Conservation (phyloP, 768 basidiomycete genomes). For the Mycena rebaudengoi region DNA sequence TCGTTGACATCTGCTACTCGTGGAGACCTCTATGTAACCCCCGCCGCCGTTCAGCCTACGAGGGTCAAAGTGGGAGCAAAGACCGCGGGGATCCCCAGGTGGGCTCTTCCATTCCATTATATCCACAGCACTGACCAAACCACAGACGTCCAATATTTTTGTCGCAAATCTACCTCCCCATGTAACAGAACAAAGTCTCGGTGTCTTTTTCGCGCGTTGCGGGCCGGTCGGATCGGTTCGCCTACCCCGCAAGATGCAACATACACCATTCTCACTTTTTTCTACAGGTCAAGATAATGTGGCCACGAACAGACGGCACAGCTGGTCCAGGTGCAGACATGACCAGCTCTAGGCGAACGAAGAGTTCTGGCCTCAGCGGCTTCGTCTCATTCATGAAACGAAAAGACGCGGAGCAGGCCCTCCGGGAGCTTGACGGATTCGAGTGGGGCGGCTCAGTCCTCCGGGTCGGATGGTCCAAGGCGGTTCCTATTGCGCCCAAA, state of each 20-base stretch:
- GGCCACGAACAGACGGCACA: conserved; percentile 87
- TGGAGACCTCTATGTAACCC: background rate
- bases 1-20: conserved; percentile 30
- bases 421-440: conserved; percentile 90
- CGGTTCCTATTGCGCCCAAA: conserved; percentile 84
- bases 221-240: conserved; percentile 97
- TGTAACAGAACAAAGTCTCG: conserved; percentile 86
- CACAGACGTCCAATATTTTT: conserved; percentile 92
- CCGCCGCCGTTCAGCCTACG: conserved; percentile 85
- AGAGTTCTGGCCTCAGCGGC: conserved; percentile 85
- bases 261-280: background rate
- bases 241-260: background rate
- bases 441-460: conserved; percentile 94
- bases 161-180: conserved; percentile 92
- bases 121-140: conserved; percentile 1
- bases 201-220: conserved; percentile 88
- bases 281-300: conserved; percentile 93
- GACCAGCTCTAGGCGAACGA: conserved; percentile 72
- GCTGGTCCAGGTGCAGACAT: conserved; percentile 79
- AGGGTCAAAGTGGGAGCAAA: conserved; percentile 89
- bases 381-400: conserved; percentile 98
- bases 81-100: conserved; percentile 91
- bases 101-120: conserved; percentile 25
- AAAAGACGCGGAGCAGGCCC: conserved; percentile 87
- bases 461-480: conserved; percentile 97